Conservation (phyloP, 192 early-diverging fungal genomes). For the Dispira simplex region DNA sequence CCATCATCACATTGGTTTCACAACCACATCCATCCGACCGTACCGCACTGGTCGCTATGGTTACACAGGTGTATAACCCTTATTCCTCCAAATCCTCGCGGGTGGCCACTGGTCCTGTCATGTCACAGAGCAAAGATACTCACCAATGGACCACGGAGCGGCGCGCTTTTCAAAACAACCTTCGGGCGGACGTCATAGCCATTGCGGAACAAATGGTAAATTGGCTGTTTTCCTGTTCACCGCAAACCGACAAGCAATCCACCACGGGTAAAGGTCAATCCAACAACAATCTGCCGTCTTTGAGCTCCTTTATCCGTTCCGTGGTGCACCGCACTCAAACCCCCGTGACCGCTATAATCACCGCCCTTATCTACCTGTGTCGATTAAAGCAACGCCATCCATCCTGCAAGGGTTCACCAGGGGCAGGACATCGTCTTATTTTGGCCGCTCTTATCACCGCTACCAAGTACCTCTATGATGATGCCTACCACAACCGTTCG, state of each 20-base stretch:
- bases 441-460: conserved; percentile 48
- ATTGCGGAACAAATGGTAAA: conserved; percentile 12
- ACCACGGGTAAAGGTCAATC: not conserved
- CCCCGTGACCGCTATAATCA: conserved; percentile 28
- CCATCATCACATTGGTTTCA: not conserved
- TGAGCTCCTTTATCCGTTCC: conserved; percentile 24
- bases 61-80: too few relatives aligned
- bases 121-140: not conserved
- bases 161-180: conserved; percentile 1
- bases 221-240: conserved; percentile 8
- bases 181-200: conserved; percentile 10
- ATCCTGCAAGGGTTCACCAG: conserved; percentile 32
- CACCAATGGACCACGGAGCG: not conserved
- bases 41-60: too few relatives aligned
- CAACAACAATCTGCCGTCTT: not conserved
- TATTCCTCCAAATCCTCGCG: too few relatives aligned
- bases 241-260: not conserved
- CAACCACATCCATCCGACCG: too few relatives aligned
- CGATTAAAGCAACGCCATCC: conserved; percentile 35
- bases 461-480: conserved; percentile 52
- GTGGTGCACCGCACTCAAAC: conserved; percentile 35
- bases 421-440: conserved; percentile 43
- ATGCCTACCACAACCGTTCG: conserved; percentile 48
- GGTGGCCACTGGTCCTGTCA: not conserved
- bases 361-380: conserved; percentile 36